Evolutionary conservation across 2,329 filamentous ascomycete species (phyloP).

Genomic region (Xenoacremonium recifei): DNA sequence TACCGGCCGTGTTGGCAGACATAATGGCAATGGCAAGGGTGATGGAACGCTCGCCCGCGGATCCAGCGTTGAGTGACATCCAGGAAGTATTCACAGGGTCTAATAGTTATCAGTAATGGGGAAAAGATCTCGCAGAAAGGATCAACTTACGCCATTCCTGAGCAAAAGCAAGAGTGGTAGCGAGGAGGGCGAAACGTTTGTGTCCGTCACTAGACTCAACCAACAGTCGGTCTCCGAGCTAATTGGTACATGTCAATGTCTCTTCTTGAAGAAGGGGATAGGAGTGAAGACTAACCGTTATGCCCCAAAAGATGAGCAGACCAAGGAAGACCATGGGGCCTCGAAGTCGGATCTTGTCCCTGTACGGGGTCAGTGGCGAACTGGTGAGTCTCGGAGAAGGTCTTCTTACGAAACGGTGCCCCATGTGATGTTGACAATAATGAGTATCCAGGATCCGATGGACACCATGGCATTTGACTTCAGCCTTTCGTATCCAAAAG

Average conservation of each 20-base stretch:
- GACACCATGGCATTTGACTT: constrained; percentile 29
- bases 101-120: neutral
- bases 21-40: constrained; percentile 34
- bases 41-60: constrained; percentile 28
- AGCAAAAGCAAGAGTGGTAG: constrained; percentile 14
- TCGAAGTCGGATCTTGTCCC: constrained; percentile 19
- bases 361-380: no score
- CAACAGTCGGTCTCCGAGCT: constrained; percentile 18
- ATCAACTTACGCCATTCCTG: constrained; percentile 18
- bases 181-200: constrained; percentile 14
- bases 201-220: constrained; percentile 14
- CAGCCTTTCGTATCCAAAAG: constrained; percentile 35
- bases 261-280: no score
- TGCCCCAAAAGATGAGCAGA: constrained; percentile 16
- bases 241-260: neutral
- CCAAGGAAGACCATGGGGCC: constrained; percentile 16
- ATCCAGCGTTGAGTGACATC: constrained; percentile 28
- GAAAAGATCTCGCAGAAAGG: neutral
- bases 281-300: constrained; percentile 5
- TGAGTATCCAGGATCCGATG: constrained; percentile 33
- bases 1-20: constrained; percentile 30
- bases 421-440: constrained; percentile 32
- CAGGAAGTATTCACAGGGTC: constrained; percentile 29
- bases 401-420: constrained; percentile 20
- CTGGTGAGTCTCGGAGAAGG: no score